These are phyloP conservation scores for Daldinia decipiens DNA, from an alignment of 495 filamentous ascomycete genomes.

Conservation along the genomic window DNA sequence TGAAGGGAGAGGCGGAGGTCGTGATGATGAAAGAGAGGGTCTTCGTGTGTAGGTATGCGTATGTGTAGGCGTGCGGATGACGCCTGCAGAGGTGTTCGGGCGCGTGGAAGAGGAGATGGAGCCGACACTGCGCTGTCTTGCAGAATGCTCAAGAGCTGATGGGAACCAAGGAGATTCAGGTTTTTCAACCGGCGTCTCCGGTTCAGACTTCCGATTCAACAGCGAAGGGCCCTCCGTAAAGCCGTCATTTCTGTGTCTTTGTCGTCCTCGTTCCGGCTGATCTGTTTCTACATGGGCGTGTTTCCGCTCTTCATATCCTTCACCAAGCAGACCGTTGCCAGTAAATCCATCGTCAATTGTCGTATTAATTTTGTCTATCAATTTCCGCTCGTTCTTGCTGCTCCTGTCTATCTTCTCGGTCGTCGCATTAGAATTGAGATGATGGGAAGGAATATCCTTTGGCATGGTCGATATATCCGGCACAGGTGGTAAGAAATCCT, in stretches of 20 bases:
- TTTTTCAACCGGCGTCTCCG: constrained; percentile 16
- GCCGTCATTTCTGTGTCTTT: constrained; percentile 43
- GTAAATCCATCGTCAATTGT: constrained; percentile 46
- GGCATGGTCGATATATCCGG: constrained; percentile 42
- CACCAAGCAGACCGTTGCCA: constrained; percentile 54
- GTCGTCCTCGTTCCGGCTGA: constrained; percentile 28
- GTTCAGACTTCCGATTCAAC: constrained; percentile 52
- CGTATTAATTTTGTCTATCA: constrained; percentile 31
- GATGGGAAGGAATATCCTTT: constrained; percentile 33
- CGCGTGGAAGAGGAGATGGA: constrained; percentile 34
- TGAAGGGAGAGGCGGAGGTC: constrained; percentile 33
- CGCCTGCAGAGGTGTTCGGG: constrained; percentile 36
- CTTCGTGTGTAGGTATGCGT: constrained; percentile 31
- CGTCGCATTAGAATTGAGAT: constrained; percentile 16
- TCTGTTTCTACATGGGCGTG: constrained; percentile 44
- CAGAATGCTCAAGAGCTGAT: constrained; percentile 57
- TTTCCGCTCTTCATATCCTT: constrained; percentile 55
- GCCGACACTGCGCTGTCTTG: constrained; percentile 45
- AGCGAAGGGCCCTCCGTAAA: constrained; percentile 64
- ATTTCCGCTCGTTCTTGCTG: constrained; percentile 29
- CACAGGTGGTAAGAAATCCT: constrained; percentile 45
- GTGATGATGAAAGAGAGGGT: constrained; percentile 38
- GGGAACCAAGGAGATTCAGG: constrained; percentile 55
- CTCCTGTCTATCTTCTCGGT: constrained; percentile 17
- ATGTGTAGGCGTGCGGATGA: constrained; percentile 26